These are phyloP conservation scores for Carex pumila DNA, from an alignment of 176 grass and related monocot species.

Conservation along the genomic window DNA sequence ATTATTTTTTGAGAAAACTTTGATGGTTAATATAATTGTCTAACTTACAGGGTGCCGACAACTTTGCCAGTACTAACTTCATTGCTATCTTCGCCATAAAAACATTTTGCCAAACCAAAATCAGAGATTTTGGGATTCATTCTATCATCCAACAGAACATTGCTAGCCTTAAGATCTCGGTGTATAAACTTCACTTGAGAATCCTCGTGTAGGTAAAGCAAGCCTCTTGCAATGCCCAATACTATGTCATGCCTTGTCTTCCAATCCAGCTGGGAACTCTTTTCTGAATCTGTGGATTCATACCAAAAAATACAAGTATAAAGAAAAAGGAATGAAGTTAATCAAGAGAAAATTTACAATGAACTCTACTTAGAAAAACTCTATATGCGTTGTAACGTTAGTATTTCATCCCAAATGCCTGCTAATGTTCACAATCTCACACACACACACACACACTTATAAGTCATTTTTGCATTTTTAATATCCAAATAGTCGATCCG, in stretches of 20 bases:
- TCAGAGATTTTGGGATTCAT: conserved; percentile 97
- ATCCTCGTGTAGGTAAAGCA: conserved; percentile 93
- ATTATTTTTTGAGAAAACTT: not conserved
- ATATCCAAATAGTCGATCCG: too few relatives aligned
- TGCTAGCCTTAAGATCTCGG: conserved; percentile 80
- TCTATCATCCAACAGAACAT: conserved; percentile 70
- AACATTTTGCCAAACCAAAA: conserved; percentile 74
- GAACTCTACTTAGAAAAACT: not conserved
- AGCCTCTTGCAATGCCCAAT: conserved; percentile 57
- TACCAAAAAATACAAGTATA: not conserved
- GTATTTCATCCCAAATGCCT: not conserved
- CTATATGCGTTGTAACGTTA: not conserved
- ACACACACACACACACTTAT: too few relatives aligned
- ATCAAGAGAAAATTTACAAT: not conserved
- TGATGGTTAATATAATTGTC: not conserved
- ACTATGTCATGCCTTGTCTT: conserved; percentile 53
- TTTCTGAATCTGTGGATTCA: conserved; percentile 21
- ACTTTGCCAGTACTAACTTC: conserved; percentile 55
- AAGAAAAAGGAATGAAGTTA: not conserved
- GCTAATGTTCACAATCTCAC: too few relatives aligned
- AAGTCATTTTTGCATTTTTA: too few relatives aligned
- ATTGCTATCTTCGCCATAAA: conserved; percentile 41
- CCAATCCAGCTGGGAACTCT: conserved; percentile 62
- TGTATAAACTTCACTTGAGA: conserved; percentile 62
- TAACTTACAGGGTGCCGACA: conserved; percentile 64